phyloP scores from a whole-genome alignment of 768 basidiomycete genomes.

The Rhodotorula graminis region DNA sequence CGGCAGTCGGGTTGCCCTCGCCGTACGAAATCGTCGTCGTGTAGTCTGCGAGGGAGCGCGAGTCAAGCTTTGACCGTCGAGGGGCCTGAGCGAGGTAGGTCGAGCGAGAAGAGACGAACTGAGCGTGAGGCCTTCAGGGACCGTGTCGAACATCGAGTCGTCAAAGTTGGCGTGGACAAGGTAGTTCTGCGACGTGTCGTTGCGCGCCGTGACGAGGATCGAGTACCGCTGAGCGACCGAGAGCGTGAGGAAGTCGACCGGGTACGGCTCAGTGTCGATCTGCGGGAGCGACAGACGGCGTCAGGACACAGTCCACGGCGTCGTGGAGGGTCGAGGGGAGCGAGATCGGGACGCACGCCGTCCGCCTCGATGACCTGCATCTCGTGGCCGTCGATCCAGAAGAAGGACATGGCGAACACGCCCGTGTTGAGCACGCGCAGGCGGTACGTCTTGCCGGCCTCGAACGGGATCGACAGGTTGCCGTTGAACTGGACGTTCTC shows the following conservation, averaged over 20 bases:
- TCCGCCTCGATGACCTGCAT: constrained; percentile 49
- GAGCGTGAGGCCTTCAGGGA: constrained; percentile 66
- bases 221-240: constrained; percentile 91
- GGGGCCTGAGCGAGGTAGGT: too few relatives aligned
- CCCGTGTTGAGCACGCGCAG: constrained; percentile 61
- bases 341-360: constrained; percentile 18
- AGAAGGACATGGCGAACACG: constrained; percentile 45
- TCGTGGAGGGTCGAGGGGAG: neutral
- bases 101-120: constrained; percentile 53
- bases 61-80: neutral
- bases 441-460: constrained; percentile 83
- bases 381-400: constrained; percentile 49
- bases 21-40: constrained; percentile 79
- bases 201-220: constrained; percentile 81
- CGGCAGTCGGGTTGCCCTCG: constrained; percentile 49
- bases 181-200: constrained; percentile 79
- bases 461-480: constrained; percentile 76
- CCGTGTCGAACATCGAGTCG: constrained; percentile 61
- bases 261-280: constrained; percentile 64
- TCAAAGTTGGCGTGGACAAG: constrained; percentile 88
- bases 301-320: neutral
- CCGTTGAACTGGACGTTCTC: constrained; percentile 58
- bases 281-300: neutral
- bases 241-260: constrained; percentile 66
- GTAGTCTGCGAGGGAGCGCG: constrained; percentile 54